Percentiles rank a stretch among this genome's conserved stretches.
Conservation (phyloP, 805 yeast genomes). For the Barnettozyma wickerhamii region DNA sequence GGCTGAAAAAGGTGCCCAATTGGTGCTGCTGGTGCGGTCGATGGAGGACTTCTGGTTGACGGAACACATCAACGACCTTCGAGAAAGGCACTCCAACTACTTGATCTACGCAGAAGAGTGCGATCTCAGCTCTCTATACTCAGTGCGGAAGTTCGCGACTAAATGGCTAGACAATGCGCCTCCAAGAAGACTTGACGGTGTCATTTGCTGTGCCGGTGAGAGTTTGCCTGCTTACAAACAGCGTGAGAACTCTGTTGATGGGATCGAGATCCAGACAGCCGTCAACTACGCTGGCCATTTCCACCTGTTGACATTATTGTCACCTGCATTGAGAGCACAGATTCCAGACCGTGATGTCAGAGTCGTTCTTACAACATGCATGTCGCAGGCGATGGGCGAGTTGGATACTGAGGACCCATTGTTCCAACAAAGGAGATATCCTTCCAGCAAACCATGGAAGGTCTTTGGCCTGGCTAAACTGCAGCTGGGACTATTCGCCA, state of each 20-base stretch:
- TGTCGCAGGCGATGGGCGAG: slow-evolving; percentile 69
- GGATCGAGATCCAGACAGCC: slow-evolving; percentile 82
- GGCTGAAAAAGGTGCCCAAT: slow-evolving; percentile 82
- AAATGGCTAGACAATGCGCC: slow-evolving; percentile 90
- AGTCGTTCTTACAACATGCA: slow-evolving; percentile 72
- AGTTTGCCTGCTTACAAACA: slow-evolving; percentile 62
- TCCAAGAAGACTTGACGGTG: slow-evolving; percentile 87
- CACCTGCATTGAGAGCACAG: slow-evolving; percentile 84
- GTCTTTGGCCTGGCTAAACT: slow-evolving; percentile 82
- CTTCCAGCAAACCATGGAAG: slow-evolving; percentile 60
- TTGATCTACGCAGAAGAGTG: slow-evolving; percentile 89
- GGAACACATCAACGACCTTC: slow-evolving; percentile 74
- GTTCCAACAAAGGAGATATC: slow-evolving; percentile 58
- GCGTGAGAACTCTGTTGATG: slow-evolving; percentile 72
- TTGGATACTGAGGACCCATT: slow-evolving; percentile 60
- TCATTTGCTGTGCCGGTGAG: slow-evolving; percentile 85
- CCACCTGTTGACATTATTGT: slow-evolving; percentile 72
- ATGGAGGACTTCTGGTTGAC: slow-evolving; percentile 67
- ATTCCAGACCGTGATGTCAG: slow-evolving; percentile 95
- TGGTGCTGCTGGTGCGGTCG: slow-evolving; percentile 66
- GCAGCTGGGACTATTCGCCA: slow-evolving; percentile 67
- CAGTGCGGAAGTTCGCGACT: slow-evolving; percentile 87
- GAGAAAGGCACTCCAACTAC: slow-evolving; percentile 64
- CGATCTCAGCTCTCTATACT: slow-evolving; percentile 67
- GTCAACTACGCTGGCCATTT: slow-evolving; percentile 77